Percentiles rank a stretch among this genome's conserved stretches.
Conservation (phyloP, 306 rosid genomes). For the Cucurbita moschata region DNA sequence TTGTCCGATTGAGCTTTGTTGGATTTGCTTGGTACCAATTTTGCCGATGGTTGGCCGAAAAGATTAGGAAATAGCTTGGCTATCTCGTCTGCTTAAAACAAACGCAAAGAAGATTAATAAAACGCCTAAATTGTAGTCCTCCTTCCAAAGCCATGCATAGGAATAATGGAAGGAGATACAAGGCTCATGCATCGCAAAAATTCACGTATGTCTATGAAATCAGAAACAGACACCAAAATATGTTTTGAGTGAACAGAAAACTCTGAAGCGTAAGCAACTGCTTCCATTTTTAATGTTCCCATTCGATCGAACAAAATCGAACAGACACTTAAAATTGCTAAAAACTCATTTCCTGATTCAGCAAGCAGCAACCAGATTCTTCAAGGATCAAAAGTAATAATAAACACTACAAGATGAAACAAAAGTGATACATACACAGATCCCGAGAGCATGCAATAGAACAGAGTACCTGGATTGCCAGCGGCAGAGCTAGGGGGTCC, state of each 20-base stretch:
- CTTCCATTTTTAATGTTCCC: background rate
- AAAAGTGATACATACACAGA: slow-evolving; percentile 7
- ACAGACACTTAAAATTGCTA: background rate
- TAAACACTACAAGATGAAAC: background rate
- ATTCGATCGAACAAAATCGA: background rate
- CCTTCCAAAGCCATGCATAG: background rate
- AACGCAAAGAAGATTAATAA: background rate
- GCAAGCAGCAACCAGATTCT: background rate
- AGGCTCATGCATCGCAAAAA: background rate
- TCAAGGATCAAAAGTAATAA: background rate
- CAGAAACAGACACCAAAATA: background rate
- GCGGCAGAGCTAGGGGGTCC: slow-evolving; percentile 92
- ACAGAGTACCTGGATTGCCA: slow-evolving; percentile 65
- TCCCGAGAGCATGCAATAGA: slow-evolving; percentile 4
- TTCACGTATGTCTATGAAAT: background rate
- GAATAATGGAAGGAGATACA: background rate
- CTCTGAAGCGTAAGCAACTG: background rate
- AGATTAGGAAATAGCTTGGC: slow-evolving; percentile 76
- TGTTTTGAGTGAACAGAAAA: background rate
- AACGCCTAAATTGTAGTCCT: background rate
- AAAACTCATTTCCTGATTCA: background rate
- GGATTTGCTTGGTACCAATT: slow-evolving; percentile 35
- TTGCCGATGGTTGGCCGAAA: slow-evolving; percentile 82
- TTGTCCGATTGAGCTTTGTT: slow-evolving; percentile 7
- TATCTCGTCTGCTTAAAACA: slow-evolving; percentile 50